These are phyloP conservation scores for Hericium coralloides DNA, from an alignment of 768 basidiomycete species.

Conservation along the genomic window DNA sequence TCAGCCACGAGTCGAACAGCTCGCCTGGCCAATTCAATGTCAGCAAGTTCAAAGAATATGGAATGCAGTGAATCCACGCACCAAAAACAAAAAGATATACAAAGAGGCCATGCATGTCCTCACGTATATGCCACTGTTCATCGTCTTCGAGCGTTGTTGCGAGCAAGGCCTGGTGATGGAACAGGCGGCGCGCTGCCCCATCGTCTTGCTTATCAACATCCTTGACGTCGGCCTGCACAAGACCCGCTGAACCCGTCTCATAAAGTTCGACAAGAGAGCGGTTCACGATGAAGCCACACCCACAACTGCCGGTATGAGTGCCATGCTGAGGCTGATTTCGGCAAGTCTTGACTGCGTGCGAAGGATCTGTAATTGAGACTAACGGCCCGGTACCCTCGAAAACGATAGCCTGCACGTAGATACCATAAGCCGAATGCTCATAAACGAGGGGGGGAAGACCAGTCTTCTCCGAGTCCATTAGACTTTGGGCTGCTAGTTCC, in stretches of 20 bases:
- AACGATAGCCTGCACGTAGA: neutral
- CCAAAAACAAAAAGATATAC: slow-evolving; percentile 19
- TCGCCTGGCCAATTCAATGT: neutral
- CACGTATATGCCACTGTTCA: slow-evolving; percentile 5
- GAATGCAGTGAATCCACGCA: neutral
- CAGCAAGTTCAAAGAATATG: neutral
- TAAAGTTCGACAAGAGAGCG: neutral
- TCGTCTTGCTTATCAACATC: slow-evolving; percentile 25
- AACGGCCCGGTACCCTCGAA: too few species aligned
- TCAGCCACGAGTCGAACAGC: too few species aligned
- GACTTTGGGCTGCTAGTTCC: slow-evolving; percentile 16
- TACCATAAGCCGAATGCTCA: neutral
- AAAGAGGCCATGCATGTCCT: slow-evolving; percentile 13
- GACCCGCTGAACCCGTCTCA: slow-evolving; percentile 6
- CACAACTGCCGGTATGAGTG: neutral
- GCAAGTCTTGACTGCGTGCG: neutral
- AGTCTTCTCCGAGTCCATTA: slow-evolving; percentile 12
- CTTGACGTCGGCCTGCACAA: slow-evolving; percentile 15
- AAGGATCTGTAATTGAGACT: neutral
- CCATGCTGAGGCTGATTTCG: neutral
- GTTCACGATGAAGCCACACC: neutral
- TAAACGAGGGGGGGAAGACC: neutral
- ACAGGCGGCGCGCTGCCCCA: slow-evolving; percentile 19
- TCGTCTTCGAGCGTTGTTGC: slow-evolving; percentile 8
- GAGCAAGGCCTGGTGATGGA: slow-evolving; percentile 15